phyloP scores from a whole-genome alignment of 352 stramenopile species.

The Achlya hypogyna region DNA sequence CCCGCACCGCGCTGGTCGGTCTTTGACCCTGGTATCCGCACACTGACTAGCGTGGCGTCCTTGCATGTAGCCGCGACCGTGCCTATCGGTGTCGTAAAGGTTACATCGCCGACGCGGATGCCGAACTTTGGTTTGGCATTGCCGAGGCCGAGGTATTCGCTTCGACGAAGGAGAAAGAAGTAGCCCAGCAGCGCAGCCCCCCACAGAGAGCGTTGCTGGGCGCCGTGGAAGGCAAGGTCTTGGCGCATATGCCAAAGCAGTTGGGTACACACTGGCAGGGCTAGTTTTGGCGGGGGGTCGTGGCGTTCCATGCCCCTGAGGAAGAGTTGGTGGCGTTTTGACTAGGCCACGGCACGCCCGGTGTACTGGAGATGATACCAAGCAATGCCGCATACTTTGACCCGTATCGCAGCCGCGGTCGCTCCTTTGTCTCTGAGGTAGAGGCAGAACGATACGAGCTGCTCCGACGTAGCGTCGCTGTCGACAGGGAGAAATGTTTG shows the following conservation, averaged over 20 bases:
- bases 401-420: slow-evolving; percentile 20
- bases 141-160: slow-evolving; percentile 15
- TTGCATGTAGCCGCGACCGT: background rate
- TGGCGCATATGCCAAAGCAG: slow-evolving; percentile 16
- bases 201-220: slow-evolving; percentile 22
- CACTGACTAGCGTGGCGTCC: background rate
- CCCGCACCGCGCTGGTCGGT: background rate
- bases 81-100: background rate
- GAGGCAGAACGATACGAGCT: background rate
- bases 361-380: slow-evolving; percentile 21
- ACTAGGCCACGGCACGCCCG: background rate
- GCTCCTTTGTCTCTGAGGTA: background rate
- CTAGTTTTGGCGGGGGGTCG: background rate
- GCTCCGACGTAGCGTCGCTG: background rate
- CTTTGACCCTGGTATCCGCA: background rate
- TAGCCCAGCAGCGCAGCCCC: slow-evolving; percentile 27
- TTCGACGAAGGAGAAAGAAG: slow-evolving; percentile 22
- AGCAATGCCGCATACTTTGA: slow-evolving; percentile 20
- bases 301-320: slow-evolving; percentile 10
- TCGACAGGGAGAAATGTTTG: background rate
- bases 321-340: background rate
- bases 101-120: background rate
- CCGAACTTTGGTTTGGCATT: background rate
- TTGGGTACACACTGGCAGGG: background rate
- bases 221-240: background rate